Base-by-base conservation (phyloP, 441 rosid genomes). In the Raphanus hybrid region DNA sequence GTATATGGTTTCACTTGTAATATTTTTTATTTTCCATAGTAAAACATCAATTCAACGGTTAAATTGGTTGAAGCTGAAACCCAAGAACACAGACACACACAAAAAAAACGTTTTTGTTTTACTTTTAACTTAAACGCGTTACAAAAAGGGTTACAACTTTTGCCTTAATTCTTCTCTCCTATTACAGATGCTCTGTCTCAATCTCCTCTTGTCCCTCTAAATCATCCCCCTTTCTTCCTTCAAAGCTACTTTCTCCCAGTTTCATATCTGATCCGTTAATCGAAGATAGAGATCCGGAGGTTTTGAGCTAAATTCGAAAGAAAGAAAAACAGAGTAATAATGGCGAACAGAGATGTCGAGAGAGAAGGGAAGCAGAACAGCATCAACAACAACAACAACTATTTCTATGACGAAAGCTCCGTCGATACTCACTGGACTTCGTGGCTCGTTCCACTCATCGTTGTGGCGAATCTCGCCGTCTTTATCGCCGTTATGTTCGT, bases 361-460 rank as follows among this genome's bases (percentile, higher is more conserved):
- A 85, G 86, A 64, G 78, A 54, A 54, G 95, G 86, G 26, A 86
- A 85, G 43, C 85, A 85, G 71, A 89, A 81, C 81, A 82, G 81
- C 43, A 70, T 37, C 41, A 66, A 66, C 27, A 61, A 14, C 78
- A 74, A 9, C 26, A 72, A 34, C 64, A 74, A 66, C 45, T 37
- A 76, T 73, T 80, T 83, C 54, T 84, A 70, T 2, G 92, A 87
- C 0, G 75, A 80, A 1, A 54, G 60, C 23, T 88, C 87, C n/a
- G 75, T 79, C 37, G 86, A 86, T 45, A 68, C 67, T 73, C 75
- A 78, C 29, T 93, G 99, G 99, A 92, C 90, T 9, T 86, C 96
- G 3, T 96, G 99, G 99, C 74, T 96, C 75, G 83, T 93, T 71
- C 98, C 97, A 1, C 69, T 82, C 83, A 83, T 92, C 74, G 90